Percentiles rank a stretch among this genome's conserved stretches.
Conservation (phyloP, 345 rosid species). For the Passiflora organensis region DNA sequence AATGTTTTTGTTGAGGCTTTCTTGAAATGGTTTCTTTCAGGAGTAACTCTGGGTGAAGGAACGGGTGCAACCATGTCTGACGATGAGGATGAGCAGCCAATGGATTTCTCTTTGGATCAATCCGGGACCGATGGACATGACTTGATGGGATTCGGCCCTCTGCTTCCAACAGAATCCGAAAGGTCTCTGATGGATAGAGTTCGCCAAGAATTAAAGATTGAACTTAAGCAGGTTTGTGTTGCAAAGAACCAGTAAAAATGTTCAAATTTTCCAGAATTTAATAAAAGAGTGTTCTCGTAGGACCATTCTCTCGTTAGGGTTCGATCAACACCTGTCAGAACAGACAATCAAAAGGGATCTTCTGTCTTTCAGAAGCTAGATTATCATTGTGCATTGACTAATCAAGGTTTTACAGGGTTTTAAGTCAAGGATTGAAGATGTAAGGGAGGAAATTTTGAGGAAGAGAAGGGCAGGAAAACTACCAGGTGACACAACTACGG, state of each 20-base stretch:
- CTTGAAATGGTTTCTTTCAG: conserved; percentile 31
- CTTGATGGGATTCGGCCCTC: conserved; percentile 87
- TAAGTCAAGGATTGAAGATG: conserved; percentile 91
- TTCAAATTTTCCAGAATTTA: too few species aligned
- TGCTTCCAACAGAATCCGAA: conserved; percentile 92
- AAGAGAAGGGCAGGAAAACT: conserved; percentile 95
- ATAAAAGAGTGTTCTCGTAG: too few species aligned
- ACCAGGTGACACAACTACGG: conserved; percentile 97
- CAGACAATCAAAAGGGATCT: too few species aligned
- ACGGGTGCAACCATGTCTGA: conserved; percentile 95
- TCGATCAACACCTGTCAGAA: too few species aligned
- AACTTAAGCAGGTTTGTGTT: conserved; percentile 70
- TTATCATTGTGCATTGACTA: too few species aligned
- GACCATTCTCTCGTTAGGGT: too few species aligned
- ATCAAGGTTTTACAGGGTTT: conserved; percentile 54
- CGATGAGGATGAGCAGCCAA: conserved; percentile 83
- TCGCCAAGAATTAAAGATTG: conserved; percentile 86
- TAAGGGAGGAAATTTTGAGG: conserved; percentile 91
- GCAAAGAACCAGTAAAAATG: not conserved
- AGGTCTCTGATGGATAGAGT: conserved; percentile 99
- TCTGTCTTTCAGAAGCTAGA: too few species aligned
- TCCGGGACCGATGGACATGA: conserved; percentile 56
- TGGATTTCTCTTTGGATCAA: conserved; percentile 77
- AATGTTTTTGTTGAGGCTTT: too few species aligned
- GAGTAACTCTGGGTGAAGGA: conserved; percentile 77